Evolutionary conservation across 2,329 filamentous ascomycete genomes (phyloP), one percentile per base, ranked within the genome.

Genomic region (Fusarium sp.): DNA sequence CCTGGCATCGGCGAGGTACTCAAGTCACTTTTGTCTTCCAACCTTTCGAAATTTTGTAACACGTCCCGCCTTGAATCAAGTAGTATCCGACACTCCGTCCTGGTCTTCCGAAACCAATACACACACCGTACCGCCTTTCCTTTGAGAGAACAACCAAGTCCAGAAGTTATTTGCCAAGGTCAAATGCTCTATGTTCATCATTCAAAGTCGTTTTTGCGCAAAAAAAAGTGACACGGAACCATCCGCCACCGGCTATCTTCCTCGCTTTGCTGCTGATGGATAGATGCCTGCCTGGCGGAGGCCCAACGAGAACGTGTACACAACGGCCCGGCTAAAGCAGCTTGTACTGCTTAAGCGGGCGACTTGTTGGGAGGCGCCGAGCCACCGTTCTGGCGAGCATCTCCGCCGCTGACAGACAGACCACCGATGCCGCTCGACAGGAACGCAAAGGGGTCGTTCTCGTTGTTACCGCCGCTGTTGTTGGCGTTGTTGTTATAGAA

Each of bases 391-490:
- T 92, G 90, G 66, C 90, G 90, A 72, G 86, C 86, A 73, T 92
- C 90, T 66, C 85, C 87, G 74, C 90, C 92, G 80, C 91, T 90
- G 76, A 97, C 93, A 41, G 91, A 91, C 62, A 97, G 88, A 59
- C 91, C 90, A 66, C 91, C 90, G 68, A 97, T 94, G 50, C 92
- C 92, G 34, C 89, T 89, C 34, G 92, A 93, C 61, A 97, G 88
- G 85, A 96, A 96, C 18, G 93, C 92, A 82, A 96, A 95, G 13
- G 94, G 93, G 77, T 95, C 94, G 76, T 87, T 92, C 80, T 94
- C 92, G 65, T 86, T 86, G 78, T 91, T 86, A 78, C 91, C 87
- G 71, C 91, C 87, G 77, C 91, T 86, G 81, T 92, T 93, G 79
- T 93, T 94, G 80, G 91, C 91, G 79, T 92, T 93, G 66, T 74